Percentiles rank a stretch among this genome's conserved stretches.
Conservation (phyloP, 352 stramenopile species). For the Phytophthora palmivora region DNA sequence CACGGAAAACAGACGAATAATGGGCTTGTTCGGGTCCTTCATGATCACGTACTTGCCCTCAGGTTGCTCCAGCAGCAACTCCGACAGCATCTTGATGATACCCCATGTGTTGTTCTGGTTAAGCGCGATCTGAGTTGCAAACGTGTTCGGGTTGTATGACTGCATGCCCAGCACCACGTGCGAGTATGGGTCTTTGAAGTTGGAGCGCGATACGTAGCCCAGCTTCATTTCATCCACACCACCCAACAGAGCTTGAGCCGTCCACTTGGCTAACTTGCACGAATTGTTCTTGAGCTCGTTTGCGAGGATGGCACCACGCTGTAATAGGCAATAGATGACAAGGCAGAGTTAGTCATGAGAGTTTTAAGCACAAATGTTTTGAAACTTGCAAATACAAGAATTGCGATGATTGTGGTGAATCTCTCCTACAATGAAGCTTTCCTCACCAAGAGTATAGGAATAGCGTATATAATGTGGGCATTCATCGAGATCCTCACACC, state of each 20-base stretch:
- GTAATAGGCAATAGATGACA: constrained; percentile 26
- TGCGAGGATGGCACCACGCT: constrained; percentile 96
- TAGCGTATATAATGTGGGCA: constrained; percentile 69
- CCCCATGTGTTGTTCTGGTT: constrained; percentile 99
- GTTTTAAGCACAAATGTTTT: constrained; percentile 1
- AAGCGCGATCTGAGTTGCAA: constrained; percentile 97
- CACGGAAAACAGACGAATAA: constrained; percentile 97
- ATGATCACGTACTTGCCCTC: constrained; percentile 99
- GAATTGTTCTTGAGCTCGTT: constrained; percentile 99
- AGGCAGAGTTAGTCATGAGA: constrained; percentile 21
- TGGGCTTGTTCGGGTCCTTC: constrained; percentile 98
- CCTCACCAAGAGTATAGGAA: constrained; percentile 53
- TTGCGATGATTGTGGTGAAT: constrained; percentile 12
- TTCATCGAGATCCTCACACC: constrained; percentile 61
- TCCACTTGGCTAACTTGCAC: constrained; percentile 98
- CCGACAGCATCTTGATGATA: constrained; percentile 94
- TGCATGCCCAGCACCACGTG: constrained; percentile 97
- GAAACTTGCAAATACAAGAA: constrained; percentile 6
- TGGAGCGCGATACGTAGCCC: constrained; percentile 95
- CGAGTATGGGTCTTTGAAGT: constrained; percentile 95
- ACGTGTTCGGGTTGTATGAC: constrained; percentile 97
- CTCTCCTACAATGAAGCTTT: constrained; percentile 41
- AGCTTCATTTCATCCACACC: constrained; percentile 98
- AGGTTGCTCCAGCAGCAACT: constrained; percentile 94
- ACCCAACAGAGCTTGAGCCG: constrained; percentile 94